Percentiles rank a stretch among this genome's conserved stretches.
phyloP scores from a whole-genome alignment of 2,329 filamentous ascomycete genomes.

The Clarireedia sp. region DNA sequence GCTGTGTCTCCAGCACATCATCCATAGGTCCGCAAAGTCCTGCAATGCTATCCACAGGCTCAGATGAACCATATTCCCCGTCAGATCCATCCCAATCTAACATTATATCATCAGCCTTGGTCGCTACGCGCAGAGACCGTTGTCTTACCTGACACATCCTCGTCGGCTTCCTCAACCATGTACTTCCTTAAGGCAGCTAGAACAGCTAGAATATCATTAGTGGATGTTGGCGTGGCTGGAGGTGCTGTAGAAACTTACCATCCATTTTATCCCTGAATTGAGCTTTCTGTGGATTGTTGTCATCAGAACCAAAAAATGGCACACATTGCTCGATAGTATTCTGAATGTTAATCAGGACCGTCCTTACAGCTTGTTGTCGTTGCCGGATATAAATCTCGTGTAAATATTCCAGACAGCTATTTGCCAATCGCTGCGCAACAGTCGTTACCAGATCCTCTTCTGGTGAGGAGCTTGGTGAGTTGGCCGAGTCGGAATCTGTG shows the following conservation, averaged over 20 bases:
- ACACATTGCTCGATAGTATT: constrained; percentile 20
- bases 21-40: constrained; percentile 38
- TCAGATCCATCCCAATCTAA: constrained; percentile 30
- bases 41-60: constrained; percentile 43
- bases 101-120: constrained; percentile 2
- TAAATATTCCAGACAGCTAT: constrained; percentile 26
- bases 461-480: not conserved
- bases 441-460: constrained; percentile 5
- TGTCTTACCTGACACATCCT: constrained; percentile 32
- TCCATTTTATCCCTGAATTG: constrained; percentile 14
- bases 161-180: constrained; percentile 31
- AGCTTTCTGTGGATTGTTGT: constrained; percentile 10
- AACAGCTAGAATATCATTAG: constrained; percentile 22
- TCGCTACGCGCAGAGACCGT: not conserved
- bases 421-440: constrained; percentile 21
- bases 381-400: constrained; percentile 24
- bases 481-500: constrained; percentile 11
- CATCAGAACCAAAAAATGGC: constrained; percentile 21
- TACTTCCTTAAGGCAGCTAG: constrained; percentile 24
- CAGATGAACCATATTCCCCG: constrained; percentile 40
- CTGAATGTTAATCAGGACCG: constrained; percentile 22
- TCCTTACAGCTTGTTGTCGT: constrained; percentile 23
- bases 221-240: not conserved
- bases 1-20: constrained; percentile 25
- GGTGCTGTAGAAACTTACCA: constrained; percentile 15